These are phyloP conservation scores for Trypanosoma mega DNA, from an alignment of 208 protist species.

Conservation along the genomic window DNA sequence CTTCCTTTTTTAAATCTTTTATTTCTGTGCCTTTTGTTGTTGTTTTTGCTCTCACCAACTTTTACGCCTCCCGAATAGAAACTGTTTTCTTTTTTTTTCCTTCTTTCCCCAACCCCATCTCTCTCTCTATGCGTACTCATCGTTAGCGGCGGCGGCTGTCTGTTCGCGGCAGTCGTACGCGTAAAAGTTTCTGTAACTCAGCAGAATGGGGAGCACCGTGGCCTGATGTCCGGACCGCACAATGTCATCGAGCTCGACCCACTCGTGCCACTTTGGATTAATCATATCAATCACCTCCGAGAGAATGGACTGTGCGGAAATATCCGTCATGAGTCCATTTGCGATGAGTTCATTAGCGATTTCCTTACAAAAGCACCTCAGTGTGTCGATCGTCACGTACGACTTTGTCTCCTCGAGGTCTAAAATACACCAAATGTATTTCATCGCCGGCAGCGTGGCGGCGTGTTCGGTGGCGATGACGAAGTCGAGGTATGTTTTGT, in stretches of 20 bases:
- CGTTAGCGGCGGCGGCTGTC: slow-evolving; percentile 68
- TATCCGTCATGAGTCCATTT: slow-evolving; percentile 77
- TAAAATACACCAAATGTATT: slow-evolving; percentile 86
- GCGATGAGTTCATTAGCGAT: slow-evolving; percentile 68
- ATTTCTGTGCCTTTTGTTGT: too few species aligned
- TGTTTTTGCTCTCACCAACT: background rate
- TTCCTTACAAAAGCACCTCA: slow-evolving; percentile 87
- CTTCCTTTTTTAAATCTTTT: too few species aligned
- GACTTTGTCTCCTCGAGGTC: slow-evolving; percentile 73
- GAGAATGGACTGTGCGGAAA: slow-evolving; percentile 78
- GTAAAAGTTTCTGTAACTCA: slow-evolving; percentile 87
- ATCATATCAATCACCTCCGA: slow-evolving; percentile 92
- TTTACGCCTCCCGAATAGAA: background rate
- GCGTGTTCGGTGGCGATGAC: slow-evolving; percentile 90
- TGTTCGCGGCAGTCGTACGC: slow-evolving; percentile 90
- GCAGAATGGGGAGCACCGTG: slow-evolving; percentile 78
- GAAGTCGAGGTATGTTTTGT: slow-evolving; percentile 93
- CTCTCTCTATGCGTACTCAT: slow-evolving; percentile 55
- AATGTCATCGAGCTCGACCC: slow-evolving; percentile 79
- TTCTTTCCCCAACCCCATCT: background rate
- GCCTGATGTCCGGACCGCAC: slow-evolving; percentile 75
- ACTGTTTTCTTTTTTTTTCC: slow-evolving; percentile 8
- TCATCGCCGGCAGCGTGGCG: slow-evolving; percentile 68
- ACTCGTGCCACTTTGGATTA: slow-evolving; percentile 84
- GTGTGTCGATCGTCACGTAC: slow-evolving; percentile 55